Conservation (phyloP, 495 filamentous ascomycete genomes). For the Aspergillus affinis region DNA sequence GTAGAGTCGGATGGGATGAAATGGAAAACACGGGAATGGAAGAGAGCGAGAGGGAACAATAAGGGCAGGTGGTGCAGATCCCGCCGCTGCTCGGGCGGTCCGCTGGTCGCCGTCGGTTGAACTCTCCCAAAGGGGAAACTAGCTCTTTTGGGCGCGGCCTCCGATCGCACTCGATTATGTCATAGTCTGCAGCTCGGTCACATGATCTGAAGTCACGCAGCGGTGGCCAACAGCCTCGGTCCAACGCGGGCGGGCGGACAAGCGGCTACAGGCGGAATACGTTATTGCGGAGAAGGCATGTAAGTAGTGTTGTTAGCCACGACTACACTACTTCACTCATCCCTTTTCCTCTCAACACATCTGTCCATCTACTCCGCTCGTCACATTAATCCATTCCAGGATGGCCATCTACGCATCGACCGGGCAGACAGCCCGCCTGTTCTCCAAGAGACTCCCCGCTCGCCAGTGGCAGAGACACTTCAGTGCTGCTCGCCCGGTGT, state of each 20-base stretch:
- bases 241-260: conserved; percentile 1
- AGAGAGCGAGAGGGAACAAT: conserved; percentile 7
- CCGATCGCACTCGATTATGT: background rate
- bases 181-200: background rate
- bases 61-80: conserved; percentile 13
- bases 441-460: conserved; percentile 38
- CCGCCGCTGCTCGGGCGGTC: background rate
- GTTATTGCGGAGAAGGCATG: conserved; percentile 1
- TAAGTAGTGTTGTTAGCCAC: background rate
- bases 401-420: conserved; percentile 1
- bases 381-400: background rate
- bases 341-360: background rate
- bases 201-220: background rate
- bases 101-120: conserved; percentile 11
- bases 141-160: background rate
- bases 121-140: conserved; percentile 26
- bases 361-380: background rate
- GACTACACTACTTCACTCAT: background rate
- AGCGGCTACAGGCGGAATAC: conserved; percentile 10
- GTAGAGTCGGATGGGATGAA: no score
- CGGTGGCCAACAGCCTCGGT: conserved; percentile 9
- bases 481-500: conserved; percentile 56
- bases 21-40: background rate
- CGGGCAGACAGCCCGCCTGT: background rate
- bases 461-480: conserved; percentile 62